A percentile compares a stretch with the other conserved stretches of the same genome.
These are phyloP conservation scores for Trametes polyzona DNA, from an alignment of 1,284 basidiomycete species.

Conservation along the genomic window DNA sequence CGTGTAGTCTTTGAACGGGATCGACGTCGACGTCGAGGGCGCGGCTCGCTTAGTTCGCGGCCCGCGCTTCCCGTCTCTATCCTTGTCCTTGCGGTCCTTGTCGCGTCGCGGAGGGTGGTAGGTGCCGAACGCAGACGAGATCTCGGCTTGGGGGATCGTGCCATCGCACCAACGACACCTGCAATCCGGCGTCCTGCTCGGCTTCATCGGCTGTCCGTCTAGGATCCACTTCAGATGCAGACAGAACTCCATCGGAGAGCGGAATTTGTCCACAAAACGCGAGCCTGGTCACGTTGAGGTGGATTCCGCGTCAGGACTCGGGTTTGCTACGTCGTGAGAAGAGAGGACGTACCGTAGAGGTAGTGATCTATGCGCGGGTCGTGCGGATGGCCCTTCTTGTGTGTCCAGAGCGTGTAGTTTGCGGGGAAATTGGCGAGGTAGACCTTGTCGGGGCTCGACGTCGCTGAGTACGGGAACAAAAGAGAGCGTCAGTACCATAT, in stretches of 20 bases:
- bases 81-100: conserved; percentile 11
- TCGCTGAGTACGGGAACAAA: background rate
- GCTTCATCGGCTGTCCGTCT: conserved; percentile 30
- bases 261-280: conserved; percentile 25
- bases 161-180: conserved; percentile 31
- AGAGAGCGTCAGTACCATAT: background rate
- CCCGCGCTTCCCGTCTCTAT: conserved; percentile 5
- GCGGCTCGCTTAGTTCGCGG: conserved; percentile 1
- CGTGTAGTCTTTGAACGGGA: conserved; percentile 30
- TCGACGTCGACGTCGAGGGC: conserved; percentile 4
- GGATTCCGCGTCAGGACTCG: no score
- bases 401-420: conserved; percentile 32
- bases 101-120: conserved; percentile 13
- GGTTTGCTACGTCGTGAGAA: background rate
- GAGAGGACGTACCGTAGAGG: conserved; percentile 26
- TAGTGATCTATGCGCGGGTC: conserved; percentile 31
- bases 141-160: conserved; percentile 26
- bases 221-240: conserved; percentile 35
- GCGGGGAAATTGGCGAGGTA: conserved; percentile 27
- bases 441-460: conserved; percentile 12
- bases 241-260: conserved; percentile 36
- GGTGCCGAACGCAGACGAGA: conserved; percentile 16
- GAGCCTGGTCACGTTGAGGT: conserved; percentile 20
- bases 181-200: conserved; percentile 24
- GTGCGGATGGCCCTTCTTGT: conserved; percentile 30